Evolutionary conservation across 2,329 filamentous ascomycete genomes (phyloP).

Genomic region (Harringtonia aguacate): DNA sequence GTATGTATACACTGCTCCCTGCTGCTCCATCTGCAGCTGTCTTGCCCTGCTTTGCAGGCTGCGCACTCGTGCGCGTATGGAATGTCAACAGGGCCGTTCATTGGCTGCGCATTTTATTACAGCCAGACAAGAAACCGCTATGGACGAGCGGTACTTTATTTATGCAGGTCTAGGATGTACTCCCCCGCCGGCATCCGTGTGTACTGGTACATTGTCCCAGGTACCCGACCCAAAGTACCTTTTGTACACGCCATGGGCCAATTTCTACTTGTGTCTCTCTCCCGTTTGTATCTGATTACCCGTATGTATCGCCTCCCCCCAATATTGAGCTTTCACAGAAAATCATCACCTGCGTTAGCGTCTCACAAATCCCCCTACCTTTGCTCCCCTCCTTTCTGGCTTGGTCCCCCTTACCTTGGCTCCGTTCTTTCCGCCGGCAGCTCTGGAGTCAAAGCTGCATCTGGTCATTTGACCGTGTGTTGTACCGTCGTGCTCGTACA

Average conservation of each 20-base stretch:
- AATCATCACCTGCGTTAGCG: slow-evolving; percentile 6
- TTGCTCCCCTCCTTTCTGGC: slow-evolving; percentile 14
- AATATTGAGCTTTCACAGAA: slow-evolving; percentile 3
- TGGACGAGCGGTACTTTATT: slow-evolving; percentile 16
- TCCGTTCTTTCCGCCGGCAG: too few species aligned
- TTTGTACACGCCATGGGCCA: not conserved
- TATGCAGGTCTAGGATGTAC: slow-evolving; percentile 17
- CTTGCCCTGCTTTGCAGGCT: too few species aligned
- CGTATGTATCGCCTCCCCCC: not conserved
- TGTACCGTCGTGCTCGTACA: too few species aligned
- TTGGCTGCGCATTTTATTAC: slow-evolving; percentile 1
- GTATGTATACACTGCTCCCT: too few species aligned
- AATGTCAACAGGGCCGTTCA: not conserved
- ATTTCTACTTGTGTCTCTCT: not conserved
- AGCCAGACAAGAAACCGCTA: slow-evolving; percentile 3
- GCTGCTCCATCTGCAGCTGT: too few species aligned
- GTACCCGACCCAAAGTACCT: slow-evolving; percentile 14
- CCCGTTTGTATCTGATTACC: not conserved
- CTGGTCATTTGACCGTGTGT: too few species aligned
- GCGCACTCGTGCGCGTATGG: not conserved
- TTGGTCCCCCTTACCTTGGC: slow-evolving; percentile 18
- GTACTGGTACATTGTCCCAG: slow-evolving; percentile 20
- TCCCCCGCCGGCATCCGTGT: slow-evolving; percentile 13
- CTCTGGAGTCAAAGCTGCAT: too few species aligned
- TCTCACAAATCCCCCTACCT: slow-evolving; percentile 14